phyloP scores from a whole-genome alignment of 2,329 filamentous ascomycete species.

The Alternaria arborescens region DNA sequence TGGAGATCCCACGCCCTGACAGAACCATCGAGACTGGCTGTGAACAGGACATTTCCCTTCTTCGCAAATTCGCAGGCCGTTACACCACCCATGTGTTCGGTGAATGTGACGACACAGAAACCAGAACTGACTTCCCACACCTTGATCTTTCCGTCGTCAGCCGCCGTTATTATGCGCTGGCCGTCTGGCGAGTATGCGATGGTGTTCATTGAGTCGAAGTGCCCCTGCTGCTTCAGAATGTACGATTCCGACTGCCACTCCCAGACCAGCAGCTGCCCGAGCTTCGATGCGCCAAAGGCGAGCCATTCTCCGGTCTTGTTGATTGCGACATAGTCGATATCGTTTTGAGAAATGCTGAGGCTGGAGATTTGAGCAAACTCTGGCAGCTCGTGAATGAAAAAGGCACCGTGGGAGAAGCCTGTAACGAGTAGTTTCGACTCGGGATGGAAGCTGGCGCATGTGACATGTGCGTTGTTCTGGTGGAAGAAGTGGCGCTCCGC shows the following conservation, averaged over 20 bases:
- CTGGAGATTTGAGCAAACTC: conserved; percentile 96
- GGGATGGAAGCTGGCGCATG: conserved; percentile 89
- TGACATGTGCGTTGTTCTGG: conserved; percentile 86
- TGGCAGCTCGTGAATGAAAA: conserved; percentile 93
- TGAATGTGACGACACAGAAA: conserved; percentile 98
- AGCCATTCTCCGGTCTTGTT: conserved; percentile 97
- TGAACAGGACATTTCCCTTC: conserved; percentile 94
- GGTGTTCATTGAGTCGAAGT: conserved; percentile 95
- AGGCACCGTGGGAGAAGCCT: conserved; percentile 93
- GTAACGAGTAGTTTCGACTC: conserved; percentile 91
- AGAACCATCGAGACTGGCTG: conserved; percentile 91
- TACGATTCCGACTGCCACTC: conserved; percentile 99
- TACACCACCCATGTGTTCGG: conserved; percentile 92
- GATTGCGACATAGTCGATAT: conserved; percentile 93
- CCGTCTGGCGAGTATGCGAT: conserved; percentile 94
- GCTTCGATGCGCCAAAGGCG: conserved; percentile 92
- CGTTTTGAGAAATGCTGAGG: conserved; percentile 91
- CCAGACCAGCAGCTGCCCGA: conserved; percentile 97
- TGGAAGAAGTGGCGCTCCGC: conserved; percentile 92
- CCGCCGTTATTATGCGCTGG: conserved; percentile 88
- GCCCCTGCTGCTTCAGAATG: conserved; percentile 96
- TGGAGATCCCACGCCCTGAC: conserved; percentile 96
- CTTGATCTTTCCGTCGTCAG: conserved; percentile 98
- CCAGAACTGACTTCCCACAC: conserved; percentile 97
- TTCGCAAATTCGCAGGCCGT: conserved; percentile 95